phyloP scores from a whole-genome alignment of 495 filamentous ascomycete genomes.

The Immersiella caudata region DNA sequence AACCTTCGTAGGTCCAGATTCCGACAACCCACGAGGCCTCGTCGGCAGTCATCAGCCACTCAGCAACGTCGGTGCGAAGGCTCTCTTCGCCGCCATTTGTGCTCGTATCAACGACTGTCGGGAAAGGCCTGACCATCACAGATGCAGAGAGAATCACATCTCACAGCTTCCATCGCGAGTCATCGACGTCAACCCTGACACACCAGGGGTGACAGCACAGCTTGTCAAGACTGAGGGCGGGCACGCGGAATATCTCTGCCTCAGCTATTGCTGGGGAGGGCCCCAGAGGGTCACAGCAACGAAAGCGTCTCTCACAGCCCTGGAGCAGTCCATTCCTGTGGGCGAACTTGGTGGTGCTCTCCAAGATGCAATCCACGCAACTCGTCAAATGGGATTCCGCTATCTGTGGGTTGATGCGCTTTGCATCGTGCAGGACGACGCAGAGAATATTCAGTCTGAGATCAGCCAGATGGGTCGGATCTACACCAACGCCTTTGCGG shows the following conservation, averaged over 20 bases:
- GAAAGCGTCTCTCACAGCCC: neutral
- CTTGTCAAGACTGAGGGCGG: neutral
- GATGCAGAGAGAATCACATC: neutral
- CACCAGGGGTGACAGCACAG: neutral
- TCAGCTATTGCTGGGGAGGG: neutral
- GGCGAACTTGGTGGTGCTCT: neutral
- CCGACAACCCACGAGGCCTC: neutral
- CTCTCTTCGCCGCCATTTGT: neutral
- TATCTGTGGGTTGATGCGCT: conserved; percentile 7
- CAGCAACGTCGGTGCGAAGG: neutral
- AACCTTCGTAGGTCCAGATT: neutral
- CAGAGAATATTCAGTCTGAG: neutral
- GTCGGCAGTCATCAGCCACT: neutral
- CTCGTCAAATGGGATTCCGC: neutral
- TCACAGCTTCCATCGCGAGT: neutral
- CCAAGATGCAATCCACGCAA: neutral
- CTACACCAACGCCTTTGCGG: neutral
- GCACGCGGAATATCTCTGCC: neutral
- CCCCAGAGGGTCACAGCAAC: neutral
- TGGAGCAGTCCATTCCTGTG: neutral
- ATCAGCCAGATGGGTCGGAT: neutral
- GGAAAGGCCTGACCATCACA: neutral
- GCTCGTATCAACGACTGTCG: neutral
- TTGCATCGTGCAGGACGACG: conserved; percentile 4
- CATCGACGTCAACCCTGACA: neutral